Percentiles rank a stretch among this genome's conserved stretches.
Evolutionary conservation across 331 rosid genomes (phyloP).

Genomic region (Pyracantha coccinea): DNA sequence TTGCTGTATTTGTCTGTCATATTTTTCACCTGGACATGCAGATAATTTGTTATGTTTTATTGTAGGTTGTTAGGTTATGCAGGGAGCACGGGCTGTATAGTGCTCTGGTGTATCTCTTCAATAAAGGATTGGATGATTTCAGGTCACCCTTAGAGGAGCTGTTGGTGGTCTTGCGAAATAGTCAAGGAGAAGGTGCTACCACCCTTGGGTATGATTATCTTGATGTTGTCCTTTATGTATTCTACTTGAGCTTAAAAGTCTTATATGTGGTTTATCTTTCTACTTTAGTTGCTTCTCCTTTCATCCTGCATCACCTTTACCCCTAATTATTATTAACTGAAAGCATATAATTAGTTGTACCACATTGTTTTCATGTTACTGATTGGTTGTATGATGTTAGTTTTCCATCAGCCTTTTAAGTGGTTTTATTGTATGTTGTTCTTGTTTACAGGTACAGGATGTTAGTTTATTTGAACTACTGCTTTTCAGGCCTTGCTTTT

Average conservation of each 20-base stretch:
- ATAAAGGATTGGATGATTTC: slow-evolving; percentile 91
- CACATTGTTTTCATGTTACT: not conserved
- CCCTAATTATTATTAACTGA: not conserved
- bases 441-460: slow-evolving; percentile 63
- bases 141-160: slow-evolving; percentile 92
- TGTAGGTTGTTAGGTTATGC: slow-evolving; percentile 78
- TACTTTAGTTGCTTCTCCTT: not conserved
- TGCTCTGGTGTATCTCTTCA: slow-evolving; percentile 86
- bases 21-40: slow-evolving; percentile 5
- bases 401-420: slow-evolving; percentile 10
- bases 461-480: slow-evolving; percentile 90
- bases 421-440: slow-evolving; percentile 10
- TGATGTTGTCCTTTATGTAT: not conserved
- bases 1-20: slow-evolving; percentile 3
- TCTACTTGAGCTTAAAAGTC: not conserved
- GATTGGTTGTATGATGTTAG: slow-evolving; percentile 2
- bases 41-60: slow-evolving; percentile 11
- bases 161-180: slow-evolving; percentile 59
- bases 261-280: not conserved
- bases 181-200: slow-evolving; percentile 52
- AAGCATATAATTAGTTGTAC: not conserved
- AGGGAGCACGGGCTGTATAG: slow-evolving; percentile 91
- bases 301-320: not conserved
- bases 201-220: slow-evolving; percentile 61
- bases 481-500: slow-evolving; percentile 91